Percentiles rank a stretch among this genome's conserved stretches.
phyloP scores from a whole-genome alignment of 805 yeast species.

The Starmerella vaccinii region DNA sequence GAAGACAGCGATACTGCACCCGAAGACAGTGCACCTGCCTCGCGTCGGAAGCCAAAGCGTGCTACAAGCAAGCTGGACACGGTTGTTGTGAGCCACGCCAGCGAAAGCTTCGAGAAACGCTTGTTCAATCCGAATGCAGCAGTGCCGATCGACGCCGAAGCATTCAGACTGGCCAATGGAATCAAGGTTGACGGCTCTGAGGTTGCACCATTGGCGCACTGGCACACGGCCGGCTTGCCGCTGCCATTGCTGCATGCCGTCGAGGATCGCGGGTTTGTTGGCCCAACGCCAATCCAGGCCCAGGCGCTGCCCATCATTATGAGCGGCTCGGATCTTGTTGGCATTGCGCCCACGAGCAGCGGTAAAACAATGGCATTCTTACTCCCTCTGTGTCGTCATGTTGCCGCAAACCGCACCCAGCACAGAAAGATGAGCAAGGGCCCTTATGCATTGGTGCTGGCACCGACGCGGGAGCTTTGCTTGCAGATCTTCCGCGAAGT shows the following conservation, averaged over 20 bases:
- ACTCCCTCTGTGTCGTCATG: slow-evolving; percentile 74
- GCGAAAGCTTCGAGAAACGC: slow-evolving; percentile 5
- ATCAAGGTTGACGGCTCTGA: slow-evolving; percentile 53
- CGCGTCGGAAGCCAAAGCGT: neutral
- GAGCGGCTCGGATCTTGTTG: slow-evolving; percentile 83
- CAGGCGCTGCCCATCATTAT: slow-evolving; percentile 85
- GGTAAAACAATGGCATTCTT: slow-evolving; percentile 89
- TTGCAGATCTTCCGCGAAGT: slow-evolving; percentile 68
- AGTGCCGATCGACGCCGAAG: slow-evolving; percentile 45
- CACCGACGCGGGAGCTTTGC: slow-evolving; percentile 91
- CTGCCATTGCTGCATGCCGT: slow-evolving; percentile 45
- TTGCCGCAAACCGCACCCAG: slow-evolving; percentile 57
- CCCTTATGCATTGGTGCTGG: slow-evolving; percentile 67
- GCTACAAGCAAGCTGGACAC: slow-evolving; percentile 3
- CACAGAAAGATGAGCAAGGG: slow-evolving; percentile 33
- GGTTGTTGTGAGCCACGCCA: neutral
- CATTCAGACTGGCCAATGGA: slow-evolving; percentile 44
- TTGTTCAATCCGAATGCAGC: slow-evolving; percentile 2
- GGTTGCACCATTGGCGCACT: slow-evolving; percentile 55
- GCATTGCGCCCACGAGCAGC: slow-evolving; percentile 93
- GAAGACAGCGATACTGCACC: neutral
- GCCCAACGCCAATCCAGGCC: slow-evolving; percentile 81
- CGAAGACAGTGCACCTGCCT: neutral
- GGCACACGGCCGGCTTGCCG: slow-evolving; percentile 78
- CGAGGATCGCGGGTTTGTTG: slow-evolving; percentile 40